Evolutionary conservation across 1,284 basidiomycete genomes (phyloP).

Genomic region (Cystobasidium slooffiae): DNA sequence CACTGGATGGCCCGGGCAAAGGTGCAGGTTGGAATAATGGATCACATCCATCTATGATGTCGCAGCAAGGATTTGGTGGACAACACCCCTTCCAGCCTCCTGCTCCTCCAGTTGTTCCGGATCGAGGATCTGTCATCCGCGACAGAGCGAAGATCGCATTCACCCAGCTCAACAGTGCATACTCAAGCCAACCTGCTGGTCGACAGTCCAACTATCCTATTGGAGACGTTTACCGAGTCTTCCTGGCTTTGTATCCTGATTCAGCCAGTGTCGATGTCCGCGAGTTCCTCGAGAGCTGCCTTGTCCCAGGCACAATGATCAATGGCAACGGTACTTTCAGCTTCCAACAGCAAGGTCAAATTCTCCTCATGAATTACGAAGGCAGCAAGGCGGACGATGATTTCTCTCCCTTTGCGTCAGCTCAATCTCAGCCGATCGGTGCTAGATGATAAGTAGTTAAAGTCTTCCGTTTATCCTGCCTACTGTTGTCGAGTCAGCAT

Average conservation of each 20-base stretch:
- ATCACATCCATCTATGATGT: conserved; percentile 11
- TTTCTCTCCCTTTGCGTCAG: conserved; percentile 5
- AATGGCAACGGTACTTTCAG: conserved; percentile 51
- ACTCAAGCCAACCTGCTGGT: conserved; percentile 24
- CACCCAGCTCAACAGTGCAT: conserved; percentile 48
- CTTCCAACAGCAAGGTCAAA: conserved; percentile 43
- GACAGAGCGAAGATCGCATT: conserved; percentile 49
- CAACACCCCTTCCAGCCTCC: conserved; percentile 38
- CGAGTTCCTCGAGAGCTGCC: conserved; percentile 51
- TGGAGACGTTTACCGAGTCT: conserved; percentile 49
- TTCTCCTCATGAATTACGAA: conserved; percentile 38
- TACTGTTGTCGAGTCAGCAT: no score
- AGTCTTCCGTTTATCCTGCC: neutral
- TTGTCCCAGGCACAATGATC: conserved; percentile 47
- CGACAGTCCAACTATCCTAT: conserved; percentile 46
- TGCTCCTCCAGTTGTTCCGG: conserved; percentile 45
- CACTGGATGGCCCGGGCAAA: conserved; percentile 5
- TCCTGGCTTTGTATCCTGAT: conserved; percentile 49
- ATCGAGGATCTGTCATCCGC: conserved; percentile 50
- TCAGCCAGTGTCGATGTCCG: conserved; percentile 47
- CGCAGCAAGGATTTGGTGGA: conserved; percentile 8
- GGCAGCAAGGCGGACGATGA: conserved; percentile 11
- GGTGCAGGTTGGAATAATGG: conserved; percentile 11
- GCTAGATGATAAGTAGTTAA: neutral
- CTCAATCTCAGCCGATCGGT: conserved; percentile 18